Base-by-base conservation (phyloP, 2,329 filamentous ascomycete species). In the Aureobasidium sp. region DNA sequence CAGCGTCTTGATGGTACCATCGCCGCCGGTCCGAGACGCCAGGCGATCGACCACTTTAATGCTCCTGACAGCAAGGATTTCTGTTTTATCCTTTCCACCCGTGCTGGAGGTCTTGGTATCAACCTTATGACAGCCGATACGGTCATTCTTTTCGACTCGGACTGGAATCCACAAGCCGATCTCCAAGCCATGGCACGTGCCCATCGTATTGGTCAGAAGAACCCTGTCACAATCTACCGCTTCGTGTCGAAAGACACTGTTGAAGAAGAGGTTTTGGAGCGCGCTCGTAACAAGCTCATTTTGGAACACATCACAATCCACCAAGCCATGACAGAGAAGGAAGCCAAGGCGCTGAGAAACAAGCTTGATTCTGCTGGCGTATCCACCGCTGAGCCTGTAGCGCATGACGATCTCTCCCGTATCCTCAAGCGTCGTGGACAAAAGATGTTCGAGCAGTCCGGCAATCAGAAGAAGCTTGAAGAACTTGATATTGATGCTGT, bases 111-210 rank as follows among this genome's bases (percentile, higher is more conserved):
- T 74, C 82, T 99, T n/a, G 94, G 94, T 65, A 99, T 99, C 79
- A 99, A 99, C 70, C 77, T 99, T 60, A 99, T 97, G 91, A 97
- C 94, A 27, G 94, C 94, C 8, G 95, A 99, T 71, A 99, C 94
- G 0, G 94, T 99, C 67, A 87, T 99, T 69, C 88, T 99, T 48
- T 99, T 97, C 70, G 95, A 99, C 74, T 97, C 94, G 0, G 92
- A 97, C 71, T 99, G 95, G 94, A 99, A 99, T 68, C 95, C 94
- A 20, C 94, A 99, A 74, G 94, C 94, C 7, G 95, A 99, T 79
- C 79, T 99, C 67, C 94, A 99, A 74, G 94, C 94, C 44, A 99
- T 99, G 94, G 94, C 94, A 63, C 88, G 94, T 75, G 95, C 95
- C 63, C 95, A 99, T 76, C 89, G 94, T 74, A 99, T 99, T 67